A percentile compares a stretch with the other conserved stretches of the same genome.
These are phyloP conservation scores for Lindgomyces ingoldianus DNA, from an alignment of 495 filamentous ascomycete species.

Conservation along the genomic window DNA sequence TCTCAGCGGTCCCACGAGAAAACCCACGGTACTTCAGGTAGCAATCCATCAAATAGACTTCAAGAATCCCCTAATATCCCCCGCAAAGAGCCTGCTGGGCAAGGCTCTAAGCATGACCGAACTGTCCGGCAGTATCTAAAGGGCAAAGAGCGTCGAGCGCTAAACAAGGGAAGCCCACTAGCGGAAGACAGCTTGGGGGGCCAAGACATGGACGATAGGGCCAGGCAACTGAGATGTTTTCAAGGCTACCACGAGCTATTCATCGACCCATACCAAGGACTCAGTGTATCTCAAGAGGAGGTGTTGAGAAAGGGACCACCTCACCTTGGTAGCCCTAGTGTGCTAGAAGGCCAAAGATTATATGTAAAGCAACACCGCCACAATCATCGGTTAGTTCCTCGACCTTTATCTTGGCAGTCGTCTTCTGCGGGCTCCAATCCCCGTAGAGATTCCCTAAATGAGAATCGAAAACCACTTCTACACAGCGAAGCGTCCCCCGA, in stretches of 20 bases:
- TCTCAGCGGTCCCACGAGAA: not conserved
- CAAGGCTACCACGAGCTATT: conserved; percentile 34
- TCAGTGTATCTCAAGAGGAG: conserved; percentile 8
- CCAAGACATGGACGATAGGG: conserved; percentile 27
- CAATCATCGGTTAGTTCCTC: conserved; percentile 2
- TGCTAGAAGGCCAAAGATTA: not conserved
- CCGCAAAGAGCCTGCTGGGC: not conserved
- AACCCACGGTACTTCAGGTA: too few species aligned
- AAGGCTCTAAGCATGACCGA: not conserved
- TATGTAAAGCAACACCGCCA: not conserved
- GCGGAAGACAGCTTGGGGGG: conserved; percentile 29
- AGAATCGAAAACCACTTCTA: not conserved
- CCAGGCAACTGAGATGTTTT: conserved; percentile 27
- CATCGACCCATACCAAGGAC: conserved; percentile 32
- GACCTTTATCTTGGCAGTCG: conserved; percentile 16
- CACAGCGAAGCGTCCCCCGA: not conserved
- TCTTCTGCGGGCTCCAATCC: not conserved
- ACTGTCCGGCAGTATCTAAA: conserved; percentile 2
- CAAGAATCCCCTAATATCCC: not conserved
- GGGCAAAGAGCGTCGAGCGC: conserved; percentile 3
- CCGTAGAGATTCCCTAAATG: not conserved
- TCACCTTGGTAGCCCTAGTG: not conserved
- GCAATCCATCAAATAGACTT: too few species aligned
- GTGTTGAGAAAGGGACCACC: not conserved
- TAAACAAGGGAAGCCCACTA: conserved; percentile 14